A percentile compares a stretch with the other conserved stretches of the same genome.
Conservation (phyloP, 2,329 filamentous ascomycete genomes). For the Alternaria sp. region DNA sequence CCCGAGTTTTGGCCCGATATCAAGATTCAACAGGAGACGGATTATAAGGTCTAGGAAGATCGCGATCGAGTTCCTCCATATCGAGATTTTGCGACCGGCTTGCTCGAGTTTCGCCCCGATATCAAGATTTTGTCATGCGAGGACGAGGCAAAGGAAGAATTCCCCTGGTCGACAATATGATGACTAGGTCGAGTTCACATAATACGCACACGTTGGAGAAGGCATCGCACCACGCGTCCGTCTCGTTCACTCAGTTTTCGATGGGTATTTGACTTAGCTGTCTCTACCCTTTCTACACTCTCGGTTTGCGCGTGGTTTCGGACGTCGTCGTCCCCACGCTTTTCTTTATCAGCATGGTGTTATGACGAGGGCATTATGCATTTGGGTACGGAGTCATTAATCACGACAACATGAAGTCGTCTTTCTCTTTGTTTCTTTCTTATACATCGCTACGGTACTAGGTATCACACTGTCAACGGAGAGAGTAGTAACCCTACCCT, state of each 20-base stretch:
- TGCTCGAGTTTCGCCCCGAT: background rate
- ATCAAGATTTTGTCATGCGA: background rate
- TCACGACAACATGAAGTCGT: background rate
- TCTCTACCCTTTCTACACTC: background rate
- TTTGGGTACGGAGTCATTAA: background rate
- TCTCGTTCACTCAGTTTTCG: background rate
- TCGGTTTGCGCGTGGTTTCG: background rate
- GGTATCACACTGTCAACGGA: conserved; percentile 1
- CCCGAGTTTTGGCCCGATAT: background rate
- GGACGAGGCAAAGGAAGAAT: background rate
- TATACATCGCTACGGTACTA: background rate
- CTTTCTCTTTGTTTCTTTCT: background rate
- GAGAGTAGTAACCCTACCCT: background rate
- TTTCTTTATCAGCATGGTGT: background rate
- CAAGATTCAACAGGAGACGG: no score
- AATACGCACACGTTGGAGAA: background rate
- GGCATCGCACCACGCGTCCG: background rate
- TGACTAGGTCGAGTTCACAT: background rate
- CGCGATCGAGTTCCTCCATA: no score
- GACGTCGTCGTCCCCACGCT: background rate
- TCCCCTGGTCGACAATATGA: background rate
- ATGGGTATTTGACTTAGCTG: background rate
- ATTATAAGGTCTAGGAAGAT: no score
- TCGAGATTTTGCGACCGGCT: no score
- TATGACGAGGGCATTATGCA: background rate